These are phyloP conservation scores for Ampelocalamus luodianensis DNA, from an alignment of 176 grass and related monocot species.

Conservation along the genomic window DNA sequence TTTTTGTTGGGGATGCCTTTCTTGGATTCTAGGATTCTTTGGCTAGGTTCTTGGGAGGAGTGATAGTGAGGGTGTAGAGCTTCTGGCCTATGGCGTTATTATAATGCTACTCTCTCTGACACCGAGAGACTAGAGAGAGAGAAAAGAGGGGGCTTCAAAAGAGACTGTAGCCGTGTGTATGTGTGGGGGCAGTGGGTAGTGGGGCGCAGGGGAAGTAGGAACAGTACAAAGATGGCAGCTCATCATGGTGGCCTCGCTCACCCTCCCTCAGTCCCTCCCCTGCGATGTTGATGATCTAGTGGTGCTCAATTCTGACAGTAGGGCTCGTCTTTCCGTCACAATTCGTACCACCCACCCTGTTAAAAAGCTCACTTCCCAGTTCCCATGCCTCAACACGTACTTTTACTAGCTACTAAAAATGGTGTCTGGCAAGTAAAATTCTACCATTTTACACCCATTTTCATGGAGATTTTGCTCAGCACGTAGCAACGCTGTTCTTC, in stretches of 20 bases:
- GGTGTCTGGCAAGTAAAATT: background rate
- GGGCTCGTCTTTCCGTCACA: constrained; percentile 15
- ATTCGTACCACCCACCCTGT: background rate
- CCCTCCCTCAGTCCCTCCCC: too few species aligned
- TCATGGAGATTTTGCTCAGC: background rate
- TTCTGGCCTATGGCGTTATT: constrained; percentile 49
- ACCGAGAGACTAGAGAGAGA: background rate
- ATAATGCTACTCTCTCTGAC: constrained; percentile 11
- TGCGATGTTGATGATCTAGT: constrained; percentile 16
- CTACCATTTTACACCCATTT: background rate
- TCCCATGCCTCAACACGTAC: background rate
- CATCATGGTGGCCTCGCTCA: constrained; percentile 24
- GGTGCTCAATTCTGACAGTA: constrained; percentile 21
- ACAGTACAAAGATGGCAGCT: constrained; percentile 47
- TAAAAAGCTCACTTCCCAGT: background rate
- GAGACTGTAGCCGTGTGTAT: constrained; percentile 23
- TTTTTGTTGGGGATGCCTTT: constrained; percentile 28
- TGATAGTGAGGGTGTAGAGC: constrained; percentile 41
- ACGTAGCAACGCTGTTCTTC: background rate
- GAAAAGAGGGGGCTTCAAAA: rapidly evolving
- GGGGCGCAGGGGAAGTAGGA: constrained; percentile 1
- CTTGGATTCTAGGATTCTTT: constrained; percentile 65
- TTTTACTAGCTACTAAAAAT: background rate
- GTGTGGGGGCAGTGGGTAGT: constrained; percentile 18
- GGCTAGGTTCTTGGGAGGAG: constrained; percentile 50